Evolutionary conservation across 495 filamentous ascomycete genomes (phyloP).

Genomic region (Apodospora peruviana): DNA sequence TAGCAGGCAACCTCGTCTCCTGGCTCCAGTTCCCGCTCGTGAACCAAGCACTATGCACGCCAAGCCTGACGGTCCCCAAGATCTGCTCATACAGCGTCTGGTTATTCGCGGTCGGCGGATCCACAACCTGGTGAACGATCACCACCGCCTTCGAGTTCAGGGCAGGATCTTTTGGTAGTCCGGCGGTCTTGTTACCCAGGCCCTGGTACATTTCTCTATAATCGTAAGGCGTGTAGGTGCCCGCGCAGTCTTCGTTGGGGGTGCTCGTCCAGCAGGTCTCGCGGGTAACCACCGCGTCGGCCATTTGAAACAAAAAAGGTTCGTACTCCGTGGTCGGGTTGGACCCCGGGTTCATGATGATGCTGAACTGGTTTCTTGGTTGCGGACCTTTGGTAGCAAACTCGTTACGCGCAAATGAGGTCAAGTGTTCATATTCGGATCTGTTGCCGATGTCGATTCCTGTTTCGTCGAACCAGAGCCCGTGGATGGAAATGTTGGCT

Average conservation of each 20-base stretch:
- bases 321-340: not conserved
- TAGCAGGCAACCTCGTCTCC: not conserved
- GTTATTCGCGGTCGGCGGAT: not conserved
- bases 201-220: not conserved
- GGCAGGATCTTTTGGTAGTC: not conserved
- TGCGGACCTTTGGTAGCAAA: not conserved
- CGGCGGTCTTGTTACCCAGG: not conserved
- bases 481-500: not conserved
- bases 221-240: not conserved
- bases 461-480: conserved; percentile 1
- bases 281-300: not conserved
- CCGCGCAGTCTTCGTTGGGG: not conserved
- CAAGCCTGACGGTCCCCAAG: not conserved
- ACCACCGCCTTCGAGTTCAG: not conserved
- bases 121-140: not conserved
- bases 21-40: not conserved
- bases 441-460: not conserved
- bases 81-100: not conserved
- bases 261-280: not conserved
- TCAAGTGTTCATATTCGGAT: not conserved
- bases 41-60: not conserved
- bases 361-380: not conserved
- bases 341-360: not conserved
- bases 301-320: not conserved
- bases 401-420: not conserved